Percentiles rank a stretch among this genome's conserved stretches.
Conservation (phyloP, 2,329 filamentous ascomycete genomes). For the Cytospora chrysosperma region DNA sequence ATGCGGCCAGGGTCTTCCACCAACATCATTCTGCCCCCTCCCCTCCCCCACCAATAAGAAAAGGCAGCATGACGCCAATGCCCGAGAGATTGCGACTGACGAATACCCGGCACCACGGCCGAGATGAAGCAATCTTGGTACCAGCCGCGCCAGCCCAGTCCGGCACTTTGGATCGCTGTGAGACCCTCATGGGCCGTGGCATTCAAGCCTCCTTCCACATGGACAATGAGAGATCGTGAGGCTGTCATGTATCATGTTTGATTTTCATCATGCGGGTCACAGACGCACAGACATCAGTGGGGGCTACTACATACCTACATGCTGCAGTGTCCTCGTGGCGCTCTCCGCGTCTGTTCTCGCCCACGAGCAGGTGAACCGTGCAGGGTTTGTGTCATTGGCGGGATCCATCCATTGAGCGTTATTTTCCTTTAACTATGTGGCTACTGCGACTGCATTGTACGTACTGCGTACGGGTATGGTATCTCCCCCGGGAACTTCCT, state of each 20-base stretch:
- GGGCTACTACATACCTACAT: too few relatives aligned
- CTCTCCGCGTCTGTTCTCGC: neutral
- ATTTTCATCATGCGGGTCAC: neutral
- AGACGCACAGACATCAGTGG: neutral
- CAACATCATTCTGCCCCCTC: too few relatives aligned
- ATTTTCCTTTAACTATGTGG: neutral
- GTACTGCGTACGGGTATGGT: neutral
- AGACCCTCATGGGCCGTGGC: neutral
- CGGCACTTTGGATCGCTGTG: neutral
- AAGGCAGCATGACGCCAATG: neutral
- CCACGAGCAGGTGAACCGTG: neutral
- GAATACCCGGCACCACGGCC: neutral
- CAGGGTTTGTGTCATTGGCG: neutral
- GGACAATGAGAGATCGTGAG: neutral
- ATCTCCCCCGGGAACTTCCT: neutral
- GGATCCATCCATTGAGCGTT: neutral
- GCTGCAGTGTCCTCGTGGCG: neutral
- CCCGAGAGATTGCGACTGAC: conserved; percentile 13
- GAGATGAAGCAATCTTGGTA: conserved; percentile 19
- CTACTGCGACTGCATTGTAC: neutral
- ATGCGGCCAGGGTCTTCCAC: neutral
- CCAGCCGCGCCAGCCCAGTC: neutral
- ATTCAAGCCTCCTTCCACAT: neutral
- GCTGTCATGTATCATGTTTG: neutral
- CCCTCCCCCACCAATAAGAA: too few relatives aligned